Base-by-base conservation (phyloP, 2,329 filamentous ascomycete genomes). In the Rutstroemia sp. region DNA sequence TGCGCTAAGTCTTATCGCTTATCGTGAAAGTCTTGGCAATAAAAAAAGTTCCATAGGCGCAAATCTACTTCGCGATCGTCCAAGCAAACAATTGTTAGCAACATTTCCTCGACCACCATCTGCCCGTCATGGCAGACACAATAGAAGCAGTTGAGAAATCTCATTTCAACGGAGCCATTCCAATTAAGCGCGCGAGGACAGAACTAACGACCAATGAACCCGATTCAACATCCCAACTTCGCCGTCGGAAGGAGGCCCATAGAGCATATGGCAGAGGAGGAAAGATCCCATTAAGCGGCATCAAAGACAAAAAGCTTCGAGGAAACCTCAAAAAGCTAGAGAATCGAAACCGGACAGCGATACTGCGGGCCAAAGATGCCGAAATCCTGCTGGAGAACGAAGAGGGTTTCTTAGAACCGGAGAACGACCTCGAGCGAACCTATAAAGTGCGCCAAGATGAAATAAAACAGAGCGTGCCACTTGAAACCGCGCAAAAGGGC, bases 371-470 rank as follows among this genome's bases (percentile, higher is more conserved):
- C 16, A 95, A 96, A 73, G 92, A 96, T 77, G 90, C 92, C 21
- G 94, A 99, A 73, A 94, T 99, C 57, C 75, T 99, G 65, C 81
- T 95, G 54, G 92, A 97, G 72, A 89, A 96, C 70, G 82, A 86
- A 6, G 76, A 81, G 10, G 94, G 94, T 6, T 95, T 95, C 65
- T 76, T 99, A 56, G 89, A 97, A 72, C 80, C 92, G 1, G 94
- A 99, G 70, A 81, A 80, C 25, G 92, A 92, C 69, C 78, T 99
- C 59, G 94, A 99, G 72, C 79, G 85, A 69, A 99, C 94, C 19
- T 97, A 95, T 75, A 92, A 89, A 72, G 88, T 96, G 49, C 84
- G 88, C 59, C 94, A 99, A 72, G 83, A 90, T 63, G 91, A 96
- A 3, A 92, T 99, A 61, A 78, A 79, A 64, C 74, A 80, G 3